These are phyloP conservation scores for Ustilago shanxiensis DNA, from an alignment of 1,284 basidiomycete genomes.

Conservation along the genomic window DNA sequence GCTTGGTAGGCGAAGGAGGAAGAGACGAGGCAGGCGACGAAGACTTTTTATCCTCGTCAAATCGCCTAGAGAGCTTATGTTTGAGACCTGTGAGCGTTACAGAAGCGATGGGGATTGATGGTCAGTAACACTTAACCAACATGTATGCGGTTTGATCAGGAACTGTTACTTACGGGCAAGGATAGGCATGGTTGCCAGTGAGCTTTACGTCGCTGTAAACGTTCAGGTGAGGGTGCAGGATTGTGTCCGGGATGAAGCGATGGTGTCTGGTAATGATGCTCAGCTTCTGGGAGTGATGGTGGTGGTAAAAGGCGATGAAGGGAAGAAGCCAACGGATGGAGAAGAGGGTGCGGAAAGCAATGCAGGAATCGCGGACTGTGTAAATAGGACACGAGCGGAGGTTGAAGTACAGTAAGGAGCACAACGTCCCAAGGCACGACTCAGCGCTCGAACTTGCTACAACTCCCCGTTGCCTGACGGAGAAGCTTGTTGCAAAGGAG, in stretches of 20 bases:
- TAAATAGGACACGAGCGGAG: conserved; percentile 42
- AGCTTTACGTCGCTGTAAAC: conserved; percentile 3
- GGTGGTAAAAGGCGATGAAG: background rate
- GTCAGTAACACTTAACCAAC: background rate
- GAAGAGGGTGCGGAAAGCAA: background rate
- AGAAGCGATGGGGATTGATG: background rate
- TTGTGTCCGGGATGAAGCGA: background rate
- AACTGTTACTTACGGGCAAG: conserved; percentile 33
- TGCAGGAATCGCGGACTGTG: conserved; percentile 30
- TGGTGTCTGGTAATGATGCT: background rate
- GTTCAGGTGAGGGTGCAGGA: background rate
- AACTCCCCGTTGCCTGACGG: background rate
- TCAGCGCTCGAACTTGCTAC: background rate
- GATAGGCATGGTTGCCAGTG: conserved; percentile 22
- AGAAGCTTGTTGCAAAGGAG: no score
- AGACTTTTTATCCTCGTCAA: conserved; percentile 38
- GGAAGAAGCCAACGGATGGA: background rate
- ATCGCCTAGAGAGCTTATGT: conserved; percentile 41
- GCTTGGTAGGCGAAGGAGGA: conserved; percentile 48
- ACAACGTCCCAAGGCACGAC: background rate
- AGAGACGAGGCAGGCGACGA: conserved; percentile 31
- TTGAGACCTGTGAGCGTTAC: conserved; percentile 32
- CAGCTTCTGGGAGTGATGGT: conserved; percentile 3
- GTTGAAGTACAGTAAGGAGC: conserved; percentile 18
- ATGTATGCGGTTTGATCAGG: background rate